Evolutionary conservation across 805 yeast genomes (phyloP).

Genomic region (Ogataea salicorniae): DNA sequence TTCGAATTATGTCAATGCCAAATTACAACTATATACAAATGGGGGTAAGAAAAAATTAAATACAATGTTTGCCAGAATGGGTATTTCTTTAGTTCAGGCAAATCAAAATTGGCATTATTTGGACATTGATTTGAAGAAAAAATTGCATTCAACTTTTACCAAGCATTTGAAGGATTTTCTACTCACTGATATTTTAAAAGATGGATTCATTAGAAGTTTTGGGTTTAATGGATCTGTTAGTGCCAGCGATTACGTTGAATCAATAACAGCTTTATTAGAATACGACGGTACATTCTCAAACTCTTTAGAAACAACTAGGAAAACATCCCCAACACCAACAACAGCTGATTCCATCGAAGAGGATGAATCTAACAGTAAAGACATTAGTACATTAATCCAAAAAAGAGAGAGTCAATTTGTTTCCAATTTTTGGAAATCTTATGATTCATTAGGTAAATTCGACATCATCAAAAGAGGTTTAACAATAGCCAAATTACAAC

Average conservation of each 20-base stretch:
- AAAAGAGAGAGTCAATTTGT: conserved; percentile 31
- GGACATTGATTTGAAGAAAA: conserved; percentile 73
- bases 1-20: conserved; percentile 87
- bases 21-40: conserved; percentile 83
- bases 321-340: conserved; percentile 15
- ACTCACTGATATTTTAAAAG: conserved; percentile 73
- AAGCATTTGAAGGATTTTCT: conserved; percentile 73
- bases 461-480: conserved; percentile 64
- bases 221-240: conserved; percentile 85
- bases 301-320: conserved; percentile 13
- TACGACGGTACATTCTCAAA: conserved; percentile 38
- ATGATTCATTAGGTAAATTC: conserved; percentile 47
- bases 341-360: conserved; percentile 23
- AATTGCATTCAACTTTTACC: conserved; percentile 61
- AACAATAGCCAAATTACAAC: conserved; percentile 78
- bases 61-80: conserved; percentile 94
- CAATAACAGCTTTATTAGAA: conserved; percentile 80
- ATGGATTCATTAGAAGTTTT: conserved; percentile 80
- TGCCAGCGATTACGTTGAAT: conserved; percentile 91
- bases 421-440: conserved; percentile 50
- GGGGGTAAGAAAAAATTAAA: conserved; percentile 83
- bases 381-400: conserved; percentile 21
- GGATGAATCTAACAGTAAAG: conserved; percentile 18
- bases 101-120: conserved; percentile 90
- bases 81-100: conserved; percentile 83